Evolutionary conservation across 1,284 basidiomycete genomes (phyloP).

Genomic region (Leccinum griseonigrum): DNA sequence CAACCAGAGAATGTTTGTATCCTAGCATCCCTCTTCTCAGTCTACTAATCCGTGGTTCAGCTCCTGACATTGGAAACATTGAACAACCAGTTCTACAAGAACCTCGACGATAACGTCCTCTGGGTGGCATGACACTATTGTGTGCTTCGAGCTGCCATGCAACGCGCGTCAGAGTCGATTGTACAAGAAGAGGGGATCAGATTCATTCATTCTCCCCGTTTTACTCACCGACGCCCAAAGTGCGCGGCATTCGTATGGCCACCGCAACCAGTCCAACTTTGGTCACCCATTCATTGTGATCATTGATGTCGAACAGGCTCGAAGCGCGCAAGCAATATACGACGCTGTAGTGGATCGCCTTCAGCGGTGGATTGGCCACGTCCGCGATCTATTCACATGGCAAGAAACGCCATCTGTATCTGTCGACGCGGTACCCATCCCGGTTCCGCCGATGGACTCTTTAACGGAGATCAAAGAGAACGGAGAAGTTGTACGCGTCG

Average conservation of each 20-base stretch:
- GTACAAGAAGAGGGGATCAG: conserved; percentile 57
- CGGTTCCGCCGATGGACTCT: conserved; percentile 44
- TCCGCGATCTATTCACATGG: conserved; percentile 65
- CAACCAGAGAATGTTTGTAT: conserved; percentile 63
- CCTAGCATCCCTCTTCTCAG: background rate
- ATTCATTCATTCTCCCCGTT: conserved; percentile 75
- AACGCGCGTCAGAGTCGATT: conserved; percentile 62
- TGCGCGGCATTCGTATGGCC: conserved; percentile 26
- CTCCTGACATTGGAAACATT: conserved; percentile 77
- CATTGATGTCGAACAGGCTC: conserved; percentile 63
- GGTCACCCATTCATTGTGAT: conserved; percentile 78
- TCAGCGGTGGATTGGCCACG: conserved; percentile 61
- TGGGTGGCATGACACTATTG: conserved; percentile 72
- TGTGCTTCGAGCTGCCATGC: conserved; percentile 79
- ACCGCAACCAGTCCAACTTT: conserved; percentile 46
- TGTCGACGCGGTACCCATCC: conserved; percentile 46
- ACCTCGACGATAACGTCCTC: conserved; percentile 63
- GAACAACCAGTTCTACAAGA: conserved; percentile 74
- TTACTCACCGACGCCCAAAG: conserved; percentile 51
- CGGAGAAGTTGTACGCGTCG: conserved; percentile 57
- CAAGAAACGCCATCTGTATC: conserved; percentile 40
- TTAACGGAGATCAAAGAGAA: conserved; percentile 69
- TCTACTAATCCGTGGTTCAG: conserved; percentile 38
- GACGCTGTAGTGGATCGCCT: conserved; percentile 68
- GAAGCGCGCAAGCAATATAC: conserved; percentile 60